A percentile compares a stretch with the other conserved stretches of the same genome.
These are phyloP conservation scores for Calcarisporium arbuscula DNA, from an alignment of 2,329 filamentous ascomycete genomes.

Conservation along the genomic window DNA sequence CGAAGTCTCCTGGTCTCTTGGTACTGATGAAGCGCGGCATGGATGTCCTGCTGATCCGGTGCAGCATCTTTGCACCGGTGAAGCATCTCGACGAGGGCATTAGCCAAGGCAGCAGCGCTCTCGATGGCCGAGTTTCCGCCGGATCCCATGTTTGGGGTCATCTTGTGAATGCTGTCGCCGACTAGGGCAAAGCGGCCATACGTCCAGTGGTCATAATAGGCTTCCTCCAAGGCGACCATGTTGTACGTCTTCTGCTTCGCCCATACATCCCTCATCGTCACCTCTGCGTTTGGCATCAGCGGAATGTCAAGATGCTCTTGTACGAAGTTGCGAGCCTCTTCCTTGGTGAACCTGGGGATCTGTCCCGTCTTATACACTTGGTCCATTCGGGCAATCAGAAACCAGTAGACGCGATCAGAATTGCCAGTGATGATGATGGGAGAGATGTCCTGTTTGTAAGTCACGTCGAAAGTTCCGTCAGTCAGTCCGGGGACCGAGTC, in stretches of 20 bases:
- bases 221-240: slow-evolving; percentile 4
- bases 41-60: too few species aligned
- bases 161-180: slow-evolving; percentile 7
- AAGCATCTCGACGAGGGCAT: too few species aligned
- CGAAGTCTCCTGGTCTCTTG: too few species aligned
- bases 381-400: slow-evolving; percentile 1
- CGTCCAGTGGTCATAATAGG: not conserved
- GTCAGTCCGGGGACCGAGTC: slow-evolving; percentile 9
- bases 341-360: not conserved
- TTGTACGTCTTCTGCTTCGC: not conserved
- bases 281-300: not conserved
- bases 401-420: slow-evolving; percentile 3
- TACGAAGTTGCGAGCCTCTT: too few species aligned
- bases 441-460: not conserved
- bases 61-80: too few species aligned
- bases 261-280: slow-evolving; percentile 2
- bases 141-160: too few species aligned
- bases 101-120: too few species aligned
- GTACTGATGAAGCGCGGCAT: too few species aligned
- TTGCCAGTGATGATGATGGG: too few species aligned
- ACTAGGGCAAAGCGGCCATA: slow-evolving; percentile 4
- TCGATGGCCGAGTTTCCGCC: too few species aligned
- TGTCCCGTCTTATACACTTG: not conserved
- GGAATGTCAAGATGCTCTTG: too few species aligned
- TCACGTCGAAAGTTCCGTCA: slow-evolving; percentile 6